phyloP scores from a whole-genome alignment of 768 basidiomycete genomes.

The Daedaleopsis sinensis region DNA sequence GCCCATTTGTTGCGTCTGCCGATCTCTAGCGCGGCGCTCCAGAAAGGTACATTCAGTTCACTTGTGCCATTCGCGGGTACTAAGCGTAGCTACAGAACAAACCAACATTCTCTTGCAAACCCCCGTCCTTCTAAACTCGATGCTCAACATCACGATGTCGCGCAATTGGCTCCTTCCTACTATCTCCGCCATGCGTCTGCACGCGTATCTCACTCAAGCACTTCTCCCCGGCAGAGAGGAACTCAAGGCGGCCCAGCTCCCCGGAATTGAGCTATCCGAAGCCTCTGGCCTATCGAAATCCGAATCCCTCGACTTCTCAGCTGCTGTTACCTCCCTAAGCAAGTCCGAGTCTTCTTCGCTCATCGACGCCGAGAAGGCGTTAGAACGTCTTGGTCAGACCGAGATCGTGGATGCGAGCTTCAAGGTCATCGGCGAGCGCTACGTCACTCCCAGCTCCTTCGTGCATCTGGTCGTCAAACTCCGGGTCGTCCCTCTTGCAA shows the following conservation, averaged over 20 bases:
- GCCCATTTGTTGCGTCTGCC: constrained; percentile 80
- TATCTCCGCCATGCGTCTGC: constrained; percentile 77
- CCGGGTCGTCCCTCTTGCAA: constrained; percentile 47
- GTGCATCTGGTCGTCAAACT: constrained; percentile 87
- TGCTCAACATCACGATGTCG: constrained; percentile 80
- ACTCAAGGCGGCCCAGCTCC: constrained; percentile 71
- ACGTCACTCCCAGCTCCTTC: constrained; percentile 86
- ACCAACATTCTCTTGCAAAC: constrained; percentile 67
- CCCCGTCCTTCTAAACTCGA: constrained; percentile 73
- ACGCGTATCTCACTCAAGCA: constrained; percentile 85
- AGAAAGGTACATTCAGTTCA: constrained; percentile 56
- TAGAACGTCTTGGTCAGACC: constrained; percentile 71
- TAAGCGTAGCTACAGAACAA: constrained; percentile 57
- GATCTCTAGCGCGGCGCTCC: constrained; percentile 52
- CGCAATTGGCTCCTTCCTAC: constrained; percentile 90
- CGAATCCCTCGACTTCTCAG: constrained; percentile 35
- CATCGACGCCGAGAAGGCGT: constrained; percentile 61
- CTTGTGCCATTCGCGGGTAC: not conserved
- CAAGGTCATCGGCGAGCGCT: constrained; percentile 91
- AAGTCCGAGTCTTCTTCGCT: constrained; percentile 52
- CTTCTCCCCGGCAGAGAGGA: constrained; percentile 56
- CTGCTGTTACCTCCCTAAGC: constrained; percentile 51
- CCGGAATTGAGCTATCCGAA: constrained; percentile 64
- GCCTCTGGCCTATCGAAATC: constrained; percentile 40
- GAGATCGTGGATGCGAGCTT: constrained; percentile 84